Evolutionary conservation across 495 filamentous ascomycete species (phyloP), one percentile per base, ranked within the genome.

Genomic region (Hyaloscypha bicolor): DNA sequence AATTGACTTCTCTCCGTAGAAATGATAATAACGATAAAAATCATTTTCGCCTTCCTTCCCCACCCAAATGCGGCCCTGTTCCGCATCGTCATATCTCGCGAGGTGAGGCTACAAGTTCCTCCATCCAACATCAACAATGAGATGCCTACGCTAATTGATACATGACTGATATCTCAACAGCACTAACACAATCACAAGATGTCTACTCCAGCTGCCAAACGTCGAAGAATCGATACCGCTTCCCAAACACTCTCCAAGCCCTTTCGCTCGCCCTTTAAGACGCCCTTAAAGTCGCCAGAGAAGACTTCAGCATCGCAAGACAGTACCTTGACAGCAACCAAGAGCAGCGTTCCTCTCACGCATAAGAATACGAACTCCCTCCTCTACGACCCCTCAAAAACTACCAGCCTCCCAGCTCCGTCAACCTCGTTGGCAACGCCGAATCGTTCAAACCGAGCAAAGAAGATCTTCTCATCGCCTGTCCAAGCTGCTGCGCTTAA

Each of bases 251-350:
- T 92, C 6, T 80, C 81, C 57, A 87, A 87, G 67, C 89, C 89
- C 5, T 92, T 92, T 82, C 88, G 86, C 73, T 90, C 88, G 5
- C 89, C 89, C 9, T 78, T 90, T 55, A 83, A 79, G 70, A 67
- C 77, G 68, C 89, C 89, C 4, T 90, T 91, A 81, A 88, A 86
- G 74, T 89, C 88, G 8, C 89, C 89, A 12, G 74, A 89, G 35
- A 82, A 79, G 71, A 63, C 74, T 53, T 22, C 61, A 12, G 5
- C 55, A 56, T 71, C 58, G 63, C 35, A 64, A 52, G 58, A 37
- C 29, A 62, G 63, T n/a, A 55, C 39, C 31, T 62, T 64, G 5
- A 37, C 71, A 51, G 55, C 55, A 35, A 9, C 56, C 69, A n/a
- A 22, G 32, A 33, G 31, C 35, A 21, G 6, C 9, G 42, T 69